A percentile compares a stretch with the other conserved stretches of the same genome.
These are phyloP conservation scores for Ambrosia trifida DNA, from an alignment of 129 eudicot species.

Conservation along the genomic window DNA sequence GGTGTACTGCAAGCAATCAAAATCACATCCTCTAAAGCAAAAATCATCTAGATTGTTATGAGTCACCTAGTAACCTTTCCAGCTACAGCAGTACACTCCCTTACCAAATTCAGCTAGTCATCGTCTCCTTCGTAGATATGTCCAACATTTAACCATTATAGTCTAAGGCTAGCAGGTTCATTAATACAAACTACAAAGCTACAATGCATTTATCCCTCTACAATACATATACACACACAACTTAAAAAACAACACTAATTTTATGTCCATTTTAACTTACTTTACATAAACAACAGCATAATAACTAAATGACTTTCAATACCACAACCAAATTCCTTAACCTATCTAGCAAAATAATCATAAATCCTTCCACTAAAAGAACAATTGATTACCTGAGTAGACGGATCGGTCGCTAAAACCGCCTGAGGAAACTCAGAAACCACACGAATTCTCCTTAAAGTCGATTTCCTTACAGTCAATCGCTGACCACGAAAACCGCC, in stretches of 20 bases:
- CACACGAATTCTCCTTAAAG: slow-evolving; percentile 41
- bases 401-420: slow-evolving; percentile 60
- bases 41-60: too few relatives aligned
- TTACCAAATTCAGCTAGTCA: slow-evolving; percentile 16
- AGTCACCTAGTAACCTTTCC: too few relatives aligned
- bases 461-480: slow-evolving; percentile 36
- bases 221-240: neutral
- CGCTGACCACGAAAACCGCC: slow-evolving; percentile 47
- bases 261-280: neutral
- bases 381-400: slow-evolving; percentile 53
- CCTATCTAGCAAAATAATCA: too few relatives aligned
- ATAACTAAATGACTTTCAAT: neutral
- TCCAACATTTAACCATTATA: neutral
- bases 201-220: neutral
- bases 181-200: slow-evolving; percentile 9
- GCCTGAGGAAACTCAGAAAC: slow-evolving; percentile 45
- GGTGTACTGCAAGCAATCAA: too few relatives aligned
- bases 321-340: neutral
- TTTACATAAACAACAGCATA: neutral
- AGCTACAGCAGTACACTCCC: neutral
- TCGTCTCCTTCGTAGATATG: neutral
- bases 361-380: neutral
- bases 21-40: too few relatives aligned
- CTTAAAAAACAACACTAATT: neutral
- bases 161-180: neutral